Base-by-base conservation (phyloP, 345 rosid species). In the Dipteronia sinensis region DNA sequence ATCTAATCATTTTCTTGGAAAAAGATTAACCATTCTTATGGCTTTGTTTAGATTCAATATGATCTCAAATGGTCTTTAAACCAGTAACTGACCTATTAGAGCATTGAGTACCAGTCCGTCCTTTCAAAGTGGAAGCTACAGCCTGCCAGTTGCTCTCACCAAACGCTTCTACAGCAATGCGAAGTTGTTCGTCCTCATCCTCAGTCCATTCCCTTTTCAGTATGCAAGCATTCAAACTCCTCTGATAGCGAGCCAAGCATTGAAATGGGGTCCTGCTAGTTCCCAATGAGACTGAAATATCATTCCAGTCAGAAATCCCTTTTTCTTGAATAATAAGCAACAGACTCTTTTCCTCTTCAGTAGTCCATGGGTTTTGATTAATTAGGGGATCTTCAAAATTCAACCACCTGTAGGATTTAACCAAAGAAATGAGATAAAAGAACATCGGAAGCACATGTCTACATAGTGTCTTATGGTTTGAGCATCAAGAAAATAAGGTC, bases 121-220 rank as follows among this genome's bases (percentile, higher is more conserved):
- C 93, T 79, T 82, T 83, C 79, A 94, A 83, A 75, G 83, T 62
- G 46, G 89, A 88, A 62, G 99, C 99, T 59, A 94, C 93, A 76
- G 88, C 73, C 82, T 96, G 99, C 98, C 98, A 96, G 84, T 94
- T 81, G 51, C 87, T 77, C 81, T 90, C 91, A 49, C 98, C 99
- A 85, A 64, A 86, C 34, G 77, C 82, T 74, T 87, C 89, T 2
- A 96, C 97, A 42, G 97, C 95, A 44, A 75, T 73, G 22, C 92
- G 88, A 69, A 96, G 99, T 81, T 88, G 88, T 59, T 88, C 93
- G 81, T 94, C 98, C 80, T 96, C 98, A 74, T 89, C 99, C 74
- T 83, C 53, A 27, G 92, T 94, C 98, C 99, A 96, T 72, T 89
- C 94, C 65, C 87, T 80, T 74, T 73, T 91, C 81, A 96, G 67